Base-by-base conservation (phyloP, 352 stramenopile species). In the Phytophthora lateralis region DNA sequence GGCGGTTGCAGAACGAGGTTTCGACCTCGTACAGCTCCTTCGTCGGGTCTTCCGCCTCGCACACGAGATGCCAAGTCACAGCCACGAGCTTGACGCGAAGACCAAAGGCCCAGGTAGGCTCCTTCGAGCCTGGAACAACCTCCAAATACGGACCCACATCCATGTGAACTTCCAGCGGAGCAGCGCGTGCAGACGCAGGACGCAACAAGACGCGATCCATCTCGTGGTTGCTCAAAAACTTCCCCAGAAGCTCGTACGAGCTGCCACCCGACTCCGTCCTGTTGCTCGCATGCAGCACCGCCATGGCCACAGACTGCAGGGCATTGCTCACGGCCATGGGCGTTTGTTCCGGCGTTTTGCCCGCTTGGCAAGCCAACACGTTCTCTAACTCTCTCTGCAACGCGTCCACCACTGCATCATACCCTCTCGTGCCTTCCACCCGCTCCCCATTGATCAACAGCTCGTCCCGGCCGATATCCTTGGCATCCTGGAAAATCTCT, bases 401-500 rank as follows among this genome's bases (percentile, higher is more conserved):
- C 1, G 54, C 63, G 24, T 76, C 62, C 47, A 93, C 68, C 20
- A 91, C 72, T 0, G 72, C 70, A 34, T 86, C 76, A 64, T 94
- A 94, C 1, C 82, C 82, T 32, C 75, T 60, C 2, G 71, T 73
- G 9, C 83, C 80, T 45, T 71, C 47, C 5, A 88, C 63, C 0
- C 66, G 54, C 20, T 78, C 45, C 2, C 82, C 82, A 64, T 91
- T 88, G 24, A 94, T 76, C n/a, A 78, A 17, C 8, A 94, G 30
- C 35, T 91, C 79, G 55, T 94, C 85, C n/a, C 85, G 80, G 32
- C 75, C 66, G 52, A 94, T 85, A 62, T 94, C 85, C 59, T 94
- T 94, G 6, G 85, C 73, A 52, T 94, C 85, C 57, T 94, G 85
- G 47, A 89, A 89, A 24, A 69, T 76, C 45, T 91, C 67, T 0